Evolutionary conservation across 306 rosid species (phyloP).

Genomic region (Dryas alaskensis): DNA sequence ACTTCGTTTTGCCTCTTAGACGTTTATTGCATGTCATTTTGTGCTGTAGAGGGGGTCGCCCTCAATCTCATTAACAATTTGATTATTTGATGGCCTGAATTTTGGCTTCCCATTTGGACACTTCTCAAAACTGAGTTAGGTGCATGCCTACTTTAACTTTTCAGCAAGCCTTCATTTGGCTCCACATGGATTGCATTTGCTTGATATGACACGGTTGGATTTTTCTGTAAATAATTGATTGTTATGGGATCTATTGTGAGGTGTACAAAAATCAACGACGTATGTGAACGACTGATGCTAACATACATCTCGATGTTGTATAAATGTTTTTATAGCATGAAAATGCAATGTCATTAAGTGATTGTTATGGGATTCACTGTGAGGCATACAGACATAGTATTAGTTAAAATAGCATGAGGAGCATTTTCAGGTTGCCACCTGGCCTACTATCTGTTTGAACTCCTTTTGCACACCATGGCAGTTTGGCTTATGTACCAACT

Average conservation of each 20-base stretch:
- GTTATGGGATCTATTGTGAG: neutral
- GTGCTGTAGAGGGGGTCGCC: neutral
- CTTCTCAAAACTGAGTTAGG: neutral
- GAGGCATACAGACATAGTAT: too few relatives aligned
- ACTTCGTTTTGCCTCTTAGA: neutral
- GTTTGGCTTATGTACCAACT: too few relatives aligned
- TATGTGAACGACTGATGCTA: neutral
- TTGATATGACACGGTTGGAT: neutral
- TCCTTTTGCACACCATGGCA: too few relatives aligned
- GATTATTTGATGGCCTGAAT: neutral
- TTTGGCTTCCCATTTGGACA: slow-evolving; percentile 18
- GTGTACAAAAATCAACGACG: neutral
- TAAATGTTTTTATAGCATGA: too few relatives aligned
- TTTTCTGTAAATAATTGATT: neutral
- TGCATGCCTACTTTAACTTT: slow-evolving; percentile 15
- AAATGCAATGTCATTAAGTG: too few relatives aligned
- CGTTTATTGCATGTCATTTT: neutral
- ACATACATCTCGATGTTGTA: neutral
- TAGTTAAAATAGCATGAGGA: too few relatives aligned
- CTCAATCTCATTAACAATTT: neutral
- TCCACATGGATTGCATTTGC: slow-evolving; percentile 1
- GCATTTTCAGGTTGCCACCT: too few relatives aligned
- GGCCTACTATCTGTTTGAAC: too few relatives aligned
- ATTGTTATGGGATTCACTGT: too few relatives aligned
- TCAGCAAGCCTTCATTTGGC: slow-evolving; percentile 3